A percentile compares a stretch with the other conserved stretches of the same genome.
Evolutionary conservation across 305 asterid species (phyloP).

Genomic region (Ilex paraguariensis): DNA sequence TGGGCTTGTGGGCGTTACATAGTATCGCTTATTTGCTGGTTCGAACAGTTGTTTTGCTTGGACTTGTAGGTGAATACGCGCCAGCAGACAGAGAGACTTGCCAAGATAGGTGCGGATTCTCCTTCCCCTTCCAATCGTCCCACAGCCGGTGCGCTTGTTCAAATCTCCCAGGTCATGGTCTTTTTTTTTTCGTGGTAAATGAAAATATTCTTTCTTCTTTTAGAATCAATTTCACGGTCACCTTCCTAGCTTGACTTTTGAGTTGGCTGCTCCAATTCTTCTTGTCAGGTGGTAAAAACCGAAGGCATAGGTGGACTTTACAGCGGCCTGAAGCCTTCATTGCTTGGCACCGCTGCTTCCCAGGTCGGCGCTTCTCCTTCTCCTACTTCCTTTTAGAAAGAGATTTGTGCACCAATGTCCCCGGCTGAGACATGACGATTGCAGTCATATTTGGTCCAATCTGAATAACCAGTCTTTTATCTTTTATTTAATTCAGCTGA

Average conservation of each 20-base stretch:
- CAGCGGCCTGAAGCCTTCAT: slow-evolving; percentile 93
- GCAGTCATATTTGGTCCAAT: no score
- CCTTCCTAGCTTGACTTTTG: neutral
- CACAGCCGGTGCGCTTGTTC: slow-evolving; percentile 47
- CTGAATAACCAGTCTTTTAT: no score
- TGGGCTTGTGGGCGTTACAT: neutral
- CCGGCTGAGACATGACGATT: no score
- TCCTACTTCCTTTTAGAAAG: neutral
- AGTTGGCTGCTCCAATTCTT: slow-evolving; percentile 2
- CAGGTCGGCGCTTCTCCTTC: slow-evolving; percentile 37
- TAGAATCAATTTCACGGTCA: neutral
- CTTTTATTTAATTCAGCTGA: no score
- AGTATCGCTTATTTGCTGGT: neutral
- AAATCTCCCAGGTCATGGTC: slow-evolving; percentile 45
- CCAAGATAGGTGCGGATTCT: slow-evolving; percentile 35
- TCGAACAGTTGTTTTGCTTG: neutral
- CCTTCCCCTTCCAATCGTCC: slow-evolving; percentile 16
- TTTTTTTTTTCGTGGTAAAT: slow-evolving; percentile 1
- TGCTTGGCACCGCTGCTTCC: slow-evolving; percentile 89
- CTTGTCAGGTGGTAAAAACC: slow-evolving; percentile 40
- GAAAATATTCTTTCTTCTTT: neutral
- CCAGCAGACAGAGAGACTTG: slow-evolving; percentile 88
- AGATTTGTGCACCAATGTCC: no score
- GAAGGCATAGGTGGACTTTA: slow-evolving; percentile 92
- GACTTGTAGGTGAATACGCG: slow-evolving; percentile 75